Evolutionary conservation across 805 yeast genomes (phyloP), one percentile per base, ranked within the genome.

Genomic region (Scheffersomyces ergatensis): DNA sequence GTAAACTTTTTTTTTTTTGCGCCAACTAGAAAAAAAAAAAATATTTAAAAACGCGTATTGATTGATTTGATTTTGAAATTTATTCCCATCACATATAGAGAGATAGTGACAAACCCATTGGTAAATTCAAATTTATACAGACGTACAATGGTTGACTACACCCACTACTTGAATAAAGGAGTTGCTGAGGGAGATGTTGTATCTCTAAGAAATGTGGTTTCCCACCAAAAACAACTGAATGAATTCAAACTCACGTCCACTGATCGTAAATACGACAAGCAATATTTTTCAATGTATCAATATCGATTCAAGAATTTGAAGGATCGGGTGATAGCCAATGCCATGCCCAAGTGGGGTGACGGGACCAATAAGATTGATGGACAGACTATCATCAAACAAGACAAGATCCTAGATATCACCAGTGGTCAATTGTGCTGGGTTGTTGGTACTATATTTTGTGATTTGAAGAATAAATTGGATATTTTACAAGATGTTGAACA

Each of bases 391-490:
- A 43, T 44, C 18, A 62, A 56, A 40, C 65, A 63, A 35, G 65
- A 67, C 20, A 70, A 68, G 50, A 70, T 70, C 33, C 62, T 89
- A 43, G 95, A 88, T 51, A 78, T 88, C 7, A 63, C 67, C 9
- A 71, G 76, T 24, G 78, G 81, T 43, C 72, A 77, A 44, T 74
- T 84, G 15, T 76, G 87, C 46, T 93, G 92, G 92, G 81, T 89
- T 11, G 72, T 84, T 19, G 99, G 99, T 2, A 88, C 97, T 0
- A 73, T 90, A 0, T 89, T 84, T 54, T 76, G 87, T 52, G 96
- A 90, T 45, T 75, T 88, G 82, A 81, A 80, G 54, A 79, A 80
- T 54, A 93, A 93, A 56, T 89, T 96, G 4, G 85, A 90, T 58
- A 82, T 93, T 38, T 63, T 93, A 41, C 78, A 80, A 33, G 98